These are phyloP conservation scores for Globisporangium spiculum DNA, from an alignment of 352 stramenopile genomes.

Conservation along the genomic window DNA sequence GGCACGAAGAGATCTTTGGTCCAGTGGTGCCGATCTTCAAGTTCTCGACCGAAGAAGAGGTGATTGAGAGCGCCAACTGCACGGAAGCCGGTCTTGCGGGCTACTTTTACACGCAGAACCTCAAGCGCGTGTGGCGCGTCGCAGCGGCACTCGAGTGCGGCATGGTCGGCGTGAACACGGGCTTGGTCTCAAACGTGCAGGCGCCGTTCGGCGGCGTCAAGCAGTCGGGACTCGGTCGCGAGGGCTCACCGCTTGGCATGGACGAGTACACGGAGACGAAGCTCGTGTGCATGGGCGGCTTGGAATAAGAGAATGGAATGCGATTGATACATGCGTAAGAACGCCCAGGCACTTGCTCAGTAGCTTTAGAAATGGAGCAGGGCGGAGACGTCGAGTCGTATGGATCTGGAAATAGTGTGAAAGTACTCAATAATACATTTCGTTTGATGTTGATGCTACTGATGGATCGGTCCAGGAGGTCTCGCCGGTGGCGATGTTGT, in stretches of 20 bases:
- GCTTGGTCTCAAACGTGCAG: slow-evolving; percentile 81
- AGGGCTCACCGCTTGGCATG: slow-evolving; percentile 87
- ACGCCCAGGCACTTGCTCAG: background rate
- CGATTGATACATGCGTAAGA: background rate
- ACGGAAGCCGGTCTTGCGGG: slow-evolving; percentile 89
- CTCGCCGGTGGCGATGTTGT: slow-evolving; percentile 38
- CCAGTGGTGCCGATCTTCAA: slow-evolving; percentile 91
- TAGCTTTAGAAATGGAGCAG: background rate
- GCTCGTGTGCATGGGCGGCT: slow-evolving; percentile 87
- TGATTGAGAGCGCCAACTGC: slow-evolving; percentile 93
- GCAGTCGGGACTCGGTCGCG: slow-evolving; percentile 85
- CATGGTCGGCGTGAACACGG: slow-evolving; percentile 95
- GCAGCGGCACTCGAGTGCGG: slow-evolving; percentile 87
- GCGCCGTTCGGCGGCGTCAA: slow-evolving; percentile 90
- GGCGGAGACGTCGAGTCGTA: background rate
- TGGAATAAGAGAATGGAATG: slow-evolving; percentile 27
- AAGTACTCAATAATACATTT: background rate
- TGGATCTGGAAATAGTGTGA: background rate
- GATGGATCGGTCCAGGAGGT: slow-evolving; percentile 28
- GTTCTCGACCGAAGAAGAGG: slow-evolving; percentile 95
- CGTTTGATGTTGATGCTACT: background rate
- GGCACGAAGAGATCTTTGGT: slow-evolving; percentile 96
- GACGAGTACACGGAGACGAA: slow-evolving; percentile 98
- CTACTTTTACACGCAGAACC: slow-evolving; percentile 94
- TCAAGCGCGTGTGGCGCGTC: slow-evolving; percentile 88